These are phyloP conservation scores for Sporothrix globosa DNA, from an alignment of 2,329 filamentous ascomycete genomes.

Conservation along the genomic window DNA sequence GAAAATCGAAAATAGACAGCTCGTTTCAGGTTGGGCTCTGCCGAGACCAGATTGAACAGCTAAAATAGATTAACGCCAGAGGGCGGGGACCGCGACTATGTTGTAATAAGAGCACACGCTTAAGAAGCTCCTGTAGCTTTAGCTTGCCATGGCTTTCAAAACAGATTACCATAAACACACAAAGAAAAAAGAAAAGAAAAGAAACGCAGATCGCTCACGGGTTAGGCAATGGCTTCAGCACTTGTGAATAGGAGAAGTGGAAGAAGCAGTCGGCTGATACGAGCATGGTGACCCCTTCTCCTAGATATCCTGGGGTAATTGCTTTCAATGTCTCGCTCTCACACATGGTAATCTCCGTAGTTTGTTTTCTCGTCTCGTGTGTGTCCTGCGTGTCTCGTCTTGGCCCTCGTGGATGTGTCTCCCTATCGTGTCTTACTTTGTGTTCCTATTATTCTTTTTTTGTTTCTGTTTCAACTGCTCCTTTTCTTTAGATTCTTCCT, in stretches of 20 bases:
- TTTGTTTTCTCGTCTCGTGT: background rate
- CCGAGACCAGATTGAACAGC: constrained; percentile 17
- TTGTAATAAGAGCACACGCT: too few species aligned
- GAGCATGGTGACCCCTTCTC: background rate
- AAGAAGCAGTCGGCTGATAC: background rate
- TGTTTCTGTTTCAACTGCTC: background rate
- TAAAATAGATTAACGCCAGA: constrained; percentile 22
- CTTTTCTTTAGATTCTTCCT: background rate
- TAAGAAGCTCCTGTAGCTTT: too few species aligned
- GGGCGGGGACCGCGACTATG: background rate
- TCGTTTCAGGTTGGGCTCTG: constrained; percentile 22
- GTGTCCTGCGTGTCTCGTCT: background rate
- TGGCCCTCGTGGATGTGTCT: constrained; percentile 21
- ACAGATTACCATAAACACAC: too few species aligned
- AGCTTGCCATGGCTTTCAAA: too few species aligned
- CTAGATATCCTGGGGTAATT: background rate
- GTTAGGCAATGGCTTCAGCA: background rate
- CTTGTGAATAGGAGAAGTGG: constrained; percentile 4
- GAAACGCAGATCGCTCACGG: background rate
- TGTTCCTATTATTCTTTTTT: background rate
- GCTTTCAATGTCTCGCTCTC: constrained; percentile 14
- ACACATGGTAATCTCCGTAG: constrained; percentile 15
- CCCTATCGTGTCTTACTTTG: background rate
- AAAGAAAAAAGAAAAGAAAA: too few species aligned
- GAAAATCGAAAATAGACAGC: constrained; percentile 12